Conservation (phyloP, 768 basidiomycete genomes). For the Tubosaeta brunneosetosa region DNA sequence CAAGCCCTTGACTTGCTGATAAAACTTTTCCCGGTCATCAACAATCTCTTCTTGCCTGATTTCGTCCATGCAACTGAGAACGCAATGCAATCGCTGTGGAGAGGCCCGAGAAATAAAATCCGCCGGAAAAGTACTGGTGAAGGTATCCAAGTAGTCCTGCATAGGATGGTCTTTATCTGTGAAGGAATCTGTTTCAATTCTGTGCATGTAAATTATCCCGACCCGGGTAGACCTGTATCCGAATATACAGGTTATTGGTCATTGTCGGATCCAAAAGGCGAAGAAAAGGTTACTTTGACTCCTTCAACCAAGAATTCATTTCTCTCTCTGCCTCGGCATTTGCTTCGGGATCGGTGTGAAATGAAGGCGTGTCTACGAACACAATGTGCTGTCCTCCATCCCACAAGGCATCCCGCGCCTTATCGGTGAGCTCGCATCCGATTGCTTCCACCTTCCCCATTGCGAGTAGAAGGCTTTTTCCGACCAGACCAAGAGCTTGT, state of each 20-base stretch:
- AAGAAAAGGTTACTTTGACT: background rate
- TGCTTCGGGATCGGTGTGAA: background rate
- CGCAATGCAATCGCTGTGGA: slow-evolving; percentile 2
- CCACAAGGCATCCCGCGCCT: no score
- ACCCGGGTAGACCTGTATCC: slow-evolving; percentile 7
- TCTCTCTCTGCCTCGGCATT: background rate
- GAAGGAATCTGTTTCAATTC: background rate
- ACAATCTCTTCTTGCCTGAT: fast-evolving
- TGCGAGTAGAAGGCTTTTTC: no score
- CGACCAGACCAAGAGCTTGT: no score
- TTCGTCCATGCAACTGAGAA: slow-evolving; percentile 3
- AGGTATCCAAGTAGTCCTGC: slow-evolving; percentile 7
- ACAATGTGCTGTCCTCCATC: slow-evolving; percentile 5
- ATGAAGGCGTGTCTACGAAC: slow-evolving; percentile 23
- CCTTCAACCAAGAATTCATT: slow-evolving; percentile 5
- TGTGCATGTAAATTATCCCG: slow-evolving; percentile 16
- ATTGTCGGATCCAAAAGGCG: background rate
- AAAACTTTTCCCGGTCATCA: background rate
- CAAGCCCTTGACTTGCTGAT: background rate
- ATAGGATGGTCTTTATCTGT: background rate
- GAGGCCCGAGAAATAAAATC: background rate
- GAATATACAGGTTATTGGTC: background rate
- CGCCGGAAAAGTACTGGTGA: slow-evolving; percentile 3
- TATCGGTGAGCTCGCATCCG: no score
- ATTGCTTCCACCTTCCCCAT: no score